Conservation (phyloP, 2,329 filamentous ascomycete species). For the Geosmithia putterillii region DNA sequence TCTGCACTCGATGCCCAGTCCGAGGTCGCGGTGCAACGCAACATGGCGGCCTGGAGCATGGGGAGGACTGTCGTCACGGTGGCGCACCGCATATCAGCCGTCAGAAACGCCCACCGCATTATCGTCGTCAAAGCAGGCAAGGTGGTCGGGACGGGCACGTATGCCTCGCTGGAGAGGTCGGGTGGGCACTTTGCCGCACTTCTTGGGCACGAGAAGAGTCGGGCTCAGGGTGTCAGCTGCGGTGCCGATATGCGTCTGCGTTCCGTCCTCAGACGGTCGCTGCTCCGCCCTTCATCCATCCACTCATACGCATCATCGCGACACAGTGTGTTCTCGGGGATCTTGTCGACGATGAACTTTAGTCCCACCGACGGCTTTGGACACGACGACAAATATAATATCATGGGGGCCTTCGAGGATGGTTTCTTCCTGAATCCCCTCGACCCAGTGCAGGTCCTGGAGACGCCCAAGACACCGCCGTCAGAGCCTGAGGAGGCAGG, state of each 20-base stretch:
- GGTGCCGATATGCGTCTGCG: conserved; percentile 9
- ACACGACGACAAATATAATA: no score
- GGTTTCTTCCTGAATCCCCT: no score
- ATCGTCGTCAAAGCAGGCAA: conserved; percentile 91
- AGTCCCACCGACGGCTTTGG: no score
- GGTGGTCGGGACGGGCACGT: conserved; percentile 75
- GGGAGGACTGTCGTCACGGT: conserved; percentile 88
- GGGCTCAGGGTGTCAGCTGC: conserved; percentile 21
- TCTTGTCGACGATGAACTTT: conserved; percentile 21
- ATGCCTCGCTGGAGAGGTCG: conserved; percentile 59
- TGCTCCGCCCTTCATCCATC: conserved; percentile 17
- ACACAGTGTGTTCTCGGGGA: conserved; percentile 19
- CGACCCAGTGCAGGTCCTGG: no score
- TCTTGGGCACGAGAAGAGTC: conserved; percentile 72
- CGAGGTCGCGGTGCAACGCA: conserved; percentile 65
- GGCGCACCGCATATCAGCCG: conserved; percentile 81
- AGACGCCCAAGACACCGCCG: no score
- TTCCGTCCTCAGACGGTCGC: conserved; percentile 6
- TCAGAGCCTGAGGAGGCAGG: no score
- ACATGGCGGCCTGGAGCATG: conserved; percentile 67
- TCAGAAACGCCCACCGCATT: conserved; percentile 88
- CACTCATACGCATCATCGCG: conserved; percentile 14
- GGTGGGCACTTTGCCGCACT: conserved; percentile 67
- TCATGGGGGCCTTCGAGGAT: no score
- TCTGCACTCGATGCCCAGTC: conserved; percentile 75